These are phyloP conservation scores for Tetraselmis chui DNA, from an alignment of 139 green algal genomes.

Conservation along the genomic window DNA sequence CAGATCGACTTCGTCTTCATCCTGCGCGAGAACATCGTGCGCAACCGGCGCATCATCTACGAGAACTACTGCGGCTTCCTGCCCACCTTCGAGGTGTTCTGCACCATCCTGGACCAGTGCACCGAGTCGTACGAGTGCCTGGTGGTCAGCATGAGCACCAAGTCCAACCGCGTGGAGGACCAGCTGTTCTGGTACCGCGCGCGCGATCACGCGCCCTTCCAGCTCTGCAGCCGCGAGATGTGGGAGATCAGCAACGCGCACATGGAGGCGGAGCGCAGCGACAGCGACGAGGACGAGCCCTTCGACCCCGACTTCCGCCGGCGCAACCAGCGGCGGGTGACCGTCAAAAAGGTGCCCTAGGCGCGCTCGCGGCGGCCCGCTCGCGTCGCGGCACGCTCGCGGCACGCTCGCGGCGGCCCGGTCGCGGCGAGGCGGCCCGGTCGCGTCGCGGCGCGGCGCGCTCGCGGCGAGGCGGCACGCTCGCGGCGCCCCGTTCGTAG, in stretches of 20 bases:
- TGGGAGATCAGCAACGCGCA: background rate
- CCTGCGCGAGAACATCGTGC: constrained; percentile 9
- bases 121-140: constrained; percentile 21
- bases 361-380: too few species aligned
- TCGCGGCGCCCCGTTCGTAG: too few species aligned
- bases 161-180: constrained; percentile 14
- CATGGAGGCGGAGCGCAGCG: background rate
- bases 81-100: constrained; percentile 16
- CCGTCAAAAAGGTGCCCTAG: too few species aligned
- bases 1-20: background rate
- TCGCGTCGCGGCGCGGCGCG: too few species aligned
- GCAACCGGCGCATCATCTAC: constrained; percentile 18
- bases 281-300: background rate
- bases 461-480: too few species aligned
- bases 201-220: background rate
- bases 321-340: too few species aligned
- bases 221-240: background rate
- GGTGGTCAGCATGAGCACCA: constrained; percentile 18
- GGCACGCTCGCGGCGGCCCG: too few species aligned
- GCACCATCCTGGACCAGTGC: constrained; percentile 7
- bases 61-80: constrained; percentile 22
- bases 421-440: too few species aligned
- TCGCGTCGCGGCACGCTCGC: too few species aligned
- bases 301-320: too few species aligned
- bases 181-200: constrained; percentile 24